Evolutionary conservation across 202 grass and related monocot genomes (phyloP).

Genomic region (Digitaria exilis): DNA sequence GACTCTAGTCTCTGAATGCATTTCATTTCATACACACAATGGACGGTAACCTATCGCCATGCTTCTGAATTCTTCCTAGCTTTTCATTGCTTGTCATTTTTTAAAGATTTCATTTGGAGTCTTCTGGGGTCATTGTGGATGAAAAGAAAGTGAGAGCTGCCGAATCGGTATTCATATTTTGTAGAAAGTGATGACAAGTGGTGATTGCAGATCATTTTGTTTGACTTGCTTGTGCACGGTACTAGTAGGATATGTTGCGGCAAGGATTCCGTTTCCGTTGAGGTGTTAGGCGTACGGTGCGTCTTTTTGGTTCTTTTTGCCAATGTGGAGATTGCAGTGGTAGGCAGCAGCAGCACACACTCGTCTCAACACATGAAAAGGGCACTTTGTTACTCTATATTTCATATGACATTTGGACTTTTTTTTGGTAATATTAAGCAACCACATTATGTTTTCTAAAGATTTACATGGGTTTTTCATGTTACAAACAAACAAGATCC

Average conservation of each 20-base stretch:
- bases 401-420: background rate
- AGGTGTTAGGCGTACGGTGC: background rate
- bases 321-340: background rate
- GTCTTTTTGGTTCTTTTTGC: background rate
- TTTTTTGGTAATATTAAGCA: no score
- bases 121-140: background rate
- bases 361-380: background rate
- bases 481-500: background rate
- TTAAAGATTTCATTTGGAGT: background rate
- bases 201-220: background rate
- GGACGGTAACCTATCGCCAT: background rate
- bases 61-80: background rate
- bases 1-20: background rate
- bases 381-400: background rate
- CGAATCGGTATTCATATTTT: background rate
- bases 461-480: background rate
- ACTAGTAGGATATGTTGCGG: conserved; percentile 14
- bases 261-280: background rate
- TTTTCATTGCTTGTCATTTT: background rate
- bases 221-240: background rate
- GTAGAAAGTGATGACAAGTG: background rate
- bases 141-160: background rate
- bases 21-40: background rate
- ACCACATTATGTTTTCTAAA: background rate
- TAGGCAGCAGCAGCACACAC: background rate